phyloP scores from a whole-genome alignment of 1,284 basidiomycete species.

The Stygiomarasmius scandens region DNA sequence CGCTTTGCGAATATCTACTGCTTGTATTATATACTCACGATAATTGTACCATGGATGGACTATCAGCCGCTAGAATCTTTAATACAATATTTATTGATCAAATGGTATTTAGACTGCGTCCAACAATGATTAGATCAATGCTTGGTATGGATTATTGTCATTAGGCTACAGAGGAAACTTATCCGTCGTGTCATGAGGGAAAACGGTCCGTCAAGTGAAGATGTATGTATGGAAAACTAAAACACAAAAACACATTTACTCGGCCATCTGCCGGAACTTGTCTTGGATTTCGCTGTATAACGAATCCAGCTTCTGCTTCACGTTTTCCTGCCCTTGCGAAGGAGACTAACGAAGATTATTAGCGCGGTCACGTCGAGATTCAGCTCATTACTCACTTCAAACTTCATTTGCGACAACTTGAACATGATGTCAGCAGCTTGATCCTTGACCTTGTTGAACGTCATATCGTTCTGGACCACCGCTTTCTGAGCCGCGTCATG shows the following conservation, averaged over 20 bases:
- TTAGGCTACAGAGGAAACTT: constrained; percentile 16
- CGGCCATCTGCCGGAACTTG: constrained; percentile 85
- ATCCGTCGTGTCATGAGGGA: constrained; percentile 10
- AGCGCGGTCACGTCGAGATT: neutral
- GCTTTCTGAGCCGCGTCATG: constrained; percentile 88
- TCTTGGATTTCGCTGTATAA: constrained; percentile 85
- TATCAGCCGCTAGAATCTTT: neutral
- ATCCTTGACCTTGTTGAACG: constrained; percentile 94
- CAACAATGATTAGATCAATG: neutral
- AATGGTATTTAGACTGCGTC: neutral
- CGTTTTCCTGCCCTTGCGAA: constrained; percentile 81
- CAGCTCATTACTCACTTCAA: constrained; percentile 67
- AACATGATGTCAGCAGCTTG: constrained; percentile 87
- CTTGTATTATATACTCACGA: neutral
- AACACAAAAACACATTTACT: constrained; percentile 46
- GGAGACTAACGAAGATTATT: constrained; percentile 59
- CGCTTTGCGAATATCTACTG: neutral
- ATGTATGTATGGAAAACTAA: neutral
- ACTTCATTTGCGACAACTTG: constrained; percentile 98
- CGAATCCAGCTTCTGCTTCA: constrained; percentile 80
- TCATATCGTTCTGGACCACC: constrained; percentile 84
- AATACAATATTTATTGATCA: neutral
- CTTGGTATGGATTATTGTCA: constrained; percentile 8
- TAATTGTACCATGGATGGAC: neutral
- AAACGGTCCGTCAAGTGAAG: constrained; percentile 8